Evolutionary conservation across 2,329 filamentous ascomycete species (phyloP).

Genomic region (Trichoderma sp.): DNA sequence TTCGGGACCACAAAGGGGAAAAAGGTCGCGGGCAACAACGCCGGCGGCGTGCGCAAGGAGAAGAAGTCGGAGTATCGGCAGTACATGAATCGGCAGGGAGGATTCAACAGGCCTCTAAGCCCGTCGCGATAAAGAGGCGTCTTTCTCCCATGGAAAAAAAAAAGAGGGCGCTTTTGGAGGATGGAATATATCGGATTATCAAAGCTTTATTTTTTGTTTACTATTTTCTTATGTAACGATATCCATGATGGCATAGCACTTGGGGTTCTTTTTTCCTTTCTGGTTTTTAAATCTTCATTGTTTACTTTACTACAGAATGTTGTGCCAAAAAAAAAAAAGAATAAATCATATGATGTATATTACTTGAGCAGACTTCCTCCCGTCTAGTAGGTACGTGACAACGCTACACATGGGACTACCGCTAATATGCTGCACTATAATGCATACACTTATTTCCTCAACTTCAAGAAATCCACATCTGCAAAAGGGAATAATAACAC

Average conservation of each 20-base stretch:
- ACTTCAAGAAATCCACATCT: not conserved
- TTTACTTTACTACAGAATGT: not conserved
- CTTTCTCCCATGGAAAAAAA: too few relatives aligned
- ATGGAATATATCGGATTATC: not conserved
- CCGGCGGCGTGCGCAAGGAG: slow-evolving; percentile 79
- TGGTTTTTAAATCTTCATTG: not conserved
- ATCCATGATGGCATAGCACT: slow-evolving; percentile 15
- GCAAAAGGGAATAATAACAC: not conserved
- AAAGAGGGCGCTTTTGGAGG: not conserved
- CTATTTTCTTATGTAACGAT: not conserved
- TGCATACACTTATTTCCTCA: not conserved
- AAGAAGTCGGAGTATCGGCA: slow-evolving; percentile 95
- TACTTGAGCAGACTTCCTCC: not conserved
- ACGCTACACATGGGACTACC: not conserved
- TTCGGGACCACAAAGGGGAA: slow-evolving; percentile 87
- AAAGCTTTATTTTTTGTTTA: not conserved
- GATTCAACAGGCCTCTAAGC: slow-evolving; percentile 77
- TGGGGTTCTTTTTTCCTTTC: not conserved
- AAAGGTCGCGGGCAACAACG: slow-evolving; percentile 84
- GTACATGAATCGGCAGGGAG: slow-evolving; percentile 87
- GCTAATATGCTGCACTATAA: not conserved
- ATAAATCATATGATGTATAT: not conserved
- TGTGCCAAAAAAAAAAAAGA: not conserved
- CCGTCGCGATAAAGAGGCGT: slow-evolving; percentile 40
- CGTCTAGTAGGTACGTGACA: not conserved